Conservation (phyloP, 345 rosid species). For the Citrus unshiu region DNA sequence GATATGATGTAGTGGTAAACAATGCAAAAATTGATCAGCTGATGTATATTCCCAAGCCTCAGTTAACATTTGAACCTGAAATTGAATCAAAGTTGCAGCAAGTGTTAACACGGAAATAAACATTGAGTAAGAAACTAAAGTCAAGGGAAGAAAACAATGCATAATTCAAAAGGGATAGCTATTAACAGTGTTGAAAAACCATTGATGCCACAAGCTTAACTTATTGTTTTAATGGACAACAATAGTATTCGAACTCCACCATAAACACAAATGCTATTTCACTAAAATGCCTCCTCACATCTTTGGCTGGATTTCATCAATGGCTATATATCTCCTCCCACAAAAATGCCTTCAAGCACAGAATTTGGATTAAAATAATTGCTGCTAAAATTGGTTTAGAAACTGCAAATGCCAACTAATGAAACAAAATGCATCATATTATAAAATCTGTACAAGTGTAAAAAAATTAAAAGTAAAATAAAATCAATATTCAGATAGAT, state of each 20-base stretch:
- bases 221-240: neutral
- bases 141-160: slow-evolving; percentile 1
- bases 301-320: neutral
- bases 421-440: neutral
- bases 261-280: neutral
- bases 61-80: slow-evolving; percentile 77
- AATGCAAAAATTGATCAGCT: slow-evolving; percentile 75
- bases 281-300: neutral
- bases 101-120: slow-evolving; percentile 11
- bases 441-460: neutral
- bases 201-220: neutral
- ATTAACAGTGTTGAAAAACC: neutral
- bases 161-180: neutral
- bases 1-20: slow-evolving; percentile 98
- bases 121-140: neutral
- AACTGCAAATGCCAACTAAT: neutral
- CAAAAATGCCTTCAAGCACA: neutral
- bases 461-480: no score
- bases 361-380: neutral
- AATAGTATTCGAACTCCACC: neutral
- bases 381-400: neutral
- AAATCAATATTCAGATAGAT: neutral
- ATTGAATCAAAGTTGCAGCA: slow-evolving; percentile 15
- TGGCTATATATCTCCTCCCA: neutral
- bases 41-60: slow-evolving; percentile 95